phyloP scores from a whole-genome alignment of 2,329 filamentous ascomycete genomes.

The Chrysoporthe cubensis region DNA sequence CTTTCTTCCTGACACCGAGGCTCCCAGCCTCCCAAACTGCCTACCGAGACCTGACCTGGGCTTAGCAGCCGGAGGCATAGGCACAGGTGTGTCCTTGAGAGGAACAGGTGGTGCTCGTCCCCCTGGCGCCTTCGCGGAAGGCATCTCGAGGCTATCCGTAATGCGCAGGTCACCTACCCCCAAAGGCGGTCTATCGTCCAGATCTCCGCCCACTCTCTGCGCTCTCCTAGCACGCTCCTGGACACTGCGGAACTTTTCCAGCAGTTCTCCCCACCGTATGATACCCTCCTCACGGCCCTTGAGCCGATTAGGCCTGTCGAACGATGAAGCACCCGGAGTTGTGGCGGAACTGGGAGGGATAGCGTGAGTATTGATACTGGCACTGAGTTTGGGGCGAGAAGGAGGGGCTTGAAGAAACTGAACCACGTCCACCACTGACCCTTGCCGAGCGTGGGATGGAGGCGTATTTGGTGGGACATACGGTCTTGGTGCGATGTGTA shows the following conservation, averaged over 20 bases:
- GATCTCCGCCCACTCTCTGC: constrained; percentile 60
- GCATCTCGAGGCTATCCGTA: constrained; percentile 43
- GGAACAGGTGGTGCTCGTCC: constrained; percentile 46
- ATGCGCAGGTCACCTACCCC: constrained; percentile 43
- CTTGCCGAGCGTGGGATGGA: constrained; percentile 39
- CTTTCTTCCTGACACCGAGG: constrained; percentile 68
- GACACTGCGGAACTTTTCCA: constrained; percentile 92
- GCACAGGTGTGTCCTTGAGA: constrained; percentile 53
- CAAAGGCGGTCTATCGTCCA: constrained; percentile 52
- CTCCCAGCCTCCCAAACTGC: constrained; percentile 71
- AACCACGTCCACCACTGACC: constrained; percentile 40
- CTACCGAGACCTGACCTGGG: constrained; percentile 66
- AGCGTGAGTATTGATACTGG: constrained; percentile 42
- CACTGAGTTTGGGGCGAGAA: constrained; percentile 33
- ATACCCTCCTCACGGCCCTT: constrained; percentile 80
- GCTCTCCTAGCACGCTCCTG: constrained; percentile 82
- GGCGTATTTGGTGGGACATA: constrained; percentile 55
- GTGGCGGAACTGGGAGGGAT: constrained; percentile 47
- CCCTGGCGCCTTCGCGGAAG: constrained; percentile 41
- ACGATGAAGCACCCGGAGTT: constrained; percentile 57
- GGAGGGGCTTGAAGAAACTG: constrained; percentile 32
- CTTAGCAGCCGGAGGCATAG: constrained; percentile 56
- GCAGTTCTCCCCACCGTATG: constrained; percentile 88
- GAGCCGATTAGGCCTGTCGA: constrained; percentile 77
- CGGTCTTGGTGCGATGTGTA: constrained; percentile 81